Base-by-base conservation (phyloP, 371 early-diverging fungal species). In the Lichtheimia corymbifera region DNA sequence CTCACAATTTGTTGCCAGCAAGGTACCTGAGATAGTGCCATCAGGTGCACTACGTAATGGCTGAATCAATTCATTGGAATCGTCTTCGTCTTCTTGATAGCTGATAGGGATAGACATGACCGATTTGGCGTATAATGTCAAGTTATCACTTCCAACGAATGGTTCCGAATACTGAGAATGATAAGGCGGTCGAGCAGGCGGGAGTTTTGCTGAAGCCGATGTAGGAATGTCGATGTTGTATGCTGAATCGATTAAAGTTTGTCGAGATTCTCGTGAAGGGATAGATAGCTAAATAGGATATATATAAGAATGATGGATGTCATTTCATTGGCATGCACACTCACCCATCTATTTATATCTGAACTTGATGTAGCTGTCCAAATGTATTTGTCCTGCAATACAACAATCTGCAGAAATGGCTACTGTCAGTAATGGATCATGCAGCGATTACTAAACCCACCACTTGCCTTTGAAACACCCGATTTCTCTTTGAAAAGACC, bases 341-440 rank as follows among this genome's bases (percentile, higher is more conserved):
- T 51, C 65, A 86, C 86, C 97, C 97, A 97, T 66, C 95, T 84
- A 58, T 92, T 88, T 40, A 97, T 83, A 42, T 78, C 83, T 0
- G 93, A 89, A 18, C 83, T 79, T 25, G 87, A 83, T 9, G 97
- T 96, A 0, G 97, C 95, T 3, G 97, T 95, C 97, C 97, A 97
- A 2, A 97, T 76, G 65, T 85, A 94, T 40, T 84, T 73, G 66
- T 94, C 91, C 25, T 94, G 87, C 13, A 89, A 72, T 2, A 91
- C 92, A 17, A 81, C 83, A 67, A 94, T 72, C 89, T 90, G 67
- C 50, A 43, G 22, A 35, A 35, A 35, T 6, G 9, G 11, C 9
- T 11, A 35, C 9, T 35, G 18, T 11, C 27, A 17, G 44, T 35
- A 14, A 52, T 18, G 11, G 25, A 45, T 13, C 49, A 30, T n/a